Evolutionary conservation across 768 basidiomycete genomes (phyloP).

Genomic region (Tremella fuciformis): DNA sequence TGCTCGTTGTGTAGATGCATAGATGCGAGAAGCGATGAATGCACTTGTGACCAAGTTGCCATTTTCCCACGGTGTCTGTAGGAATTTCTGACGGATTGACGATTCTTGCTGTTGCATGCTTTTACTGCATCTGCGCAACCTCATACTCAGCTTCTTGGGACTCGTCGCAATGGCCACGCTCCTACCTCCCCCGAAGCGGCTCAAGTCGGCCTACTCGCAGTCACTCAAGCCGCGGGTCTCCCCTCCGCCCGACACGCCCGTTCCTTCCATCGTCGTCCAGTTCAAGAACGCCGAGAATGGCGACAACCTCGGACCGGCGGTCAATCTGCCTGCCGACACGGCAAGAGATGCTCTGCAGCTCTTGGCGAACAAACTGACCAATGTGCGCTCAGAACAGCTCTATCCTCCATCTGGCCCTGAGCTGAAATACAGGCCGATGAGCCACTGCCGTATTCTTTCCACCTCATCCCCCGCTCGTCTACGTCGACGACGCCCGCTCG

Average conservation of each 20-base stretch:
- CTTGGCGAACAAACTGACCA: conserved; percentile 78
- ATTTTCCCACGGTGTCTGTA: too few relatives aligned
- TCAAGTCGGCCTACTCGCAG: conserved; percentile 61
- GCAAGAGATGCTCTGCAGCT: conserved; percentile 77
- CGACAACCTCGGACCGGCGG: conserved; percentile 72
- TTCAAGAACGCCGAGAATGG: conserved; percentile 89
- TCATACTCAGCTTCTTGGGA: conserved; percentile 1
- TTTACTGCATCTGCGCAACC: too few relatives aligned
- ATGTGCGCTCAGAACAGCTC: conserved; percentile 27
- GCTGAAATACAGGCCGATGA: conserved; percentile 64
- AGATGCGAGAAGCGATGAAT: too few relatives aligned
- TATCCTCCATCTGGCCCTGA: conserved; percentile 4
- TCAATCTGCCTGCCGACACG: conserved; percentile 84
- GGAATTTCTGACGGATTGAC: too few relatives aligned
- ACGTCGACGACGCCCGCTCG: conserved; percentile 60
- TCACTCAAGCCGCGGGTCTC: conserved; percentile 50
- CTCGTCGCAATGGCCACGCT: conserved; percentile 66
- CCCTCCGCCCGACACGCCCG: conserved; percentile 50
- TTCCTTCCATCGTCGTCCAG: conserved; percentile 78
- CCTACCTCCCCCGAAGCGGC: conserved; percentile 82
- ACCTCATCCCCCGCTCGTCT: conserved; percentile 57
- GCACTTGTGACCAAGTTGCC: too few relatives aligned
- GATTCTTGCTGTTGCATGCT: too few relatives aligned
- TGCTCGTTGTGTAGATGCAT: conserved; percentile 26
- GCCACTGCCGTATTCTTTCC: conserved; percentile 87